Base-by-base conservation (phyloP, 331 rosid genomes). In the Telfairia occidentalis region DNA sequence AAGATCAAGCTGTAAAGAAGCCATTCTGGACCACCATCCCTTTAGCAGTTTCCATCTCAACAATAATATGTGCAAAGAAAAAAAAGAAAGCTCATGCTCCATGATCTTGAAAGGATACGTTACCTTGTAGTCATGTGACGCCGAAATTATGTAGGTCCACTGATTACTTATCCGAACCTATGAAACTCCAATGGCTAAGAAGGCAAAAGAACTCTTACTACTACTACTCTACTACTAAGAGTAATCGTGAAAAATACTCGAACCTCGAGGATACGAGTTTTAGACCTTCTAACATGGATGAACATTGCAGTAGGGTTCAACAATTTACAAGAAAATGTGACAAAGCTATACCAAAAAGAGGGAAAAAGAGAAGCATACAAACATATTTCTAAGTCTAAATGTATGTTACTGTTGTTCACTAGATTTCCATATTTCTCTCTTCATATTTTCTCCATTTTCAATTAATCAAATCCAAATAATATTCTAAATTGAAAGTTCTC, bases 91-190 rank as follows among this genome's bases (percentile, higher is more conserved):
- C 77, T 76, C 82, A 71, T 73, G 79, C 79, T 74, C 80, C 89
- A 86, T 90, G 92, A 84, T 85, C 87, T 78, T 85, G 87, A 84
- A 80, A 84, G 78, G 80, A 84, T 74, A 79, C 54, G 8, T 75
- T 13, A 86, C 89, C 84, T 81, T 83, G 53, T 81, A 71, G 82
- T 76, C 90, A 86, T 85, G 96, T 86, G 96, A 78, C 52, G 67
- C 38, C 18, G 70, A 82, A 82, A 84, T 83, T 42, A 71, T 74
- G 73, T 76, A 77, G 98, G 85, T 86, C 96, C 94, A 84, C 89
- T 37, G 66, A 84, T 77, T 75, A 45, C 80, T 74, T 78, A 16
- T 73, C 43, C 48, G 54, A 86, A 76, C 86, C 83, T 78, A 83
- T 81, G 76, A 65, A 19, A 29, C 78, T 77, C 72, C 60, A 80